Base-by-base conservation (phyloP, 108 stramenopile genomes). In the Mediolabrus comicus region DNA sequence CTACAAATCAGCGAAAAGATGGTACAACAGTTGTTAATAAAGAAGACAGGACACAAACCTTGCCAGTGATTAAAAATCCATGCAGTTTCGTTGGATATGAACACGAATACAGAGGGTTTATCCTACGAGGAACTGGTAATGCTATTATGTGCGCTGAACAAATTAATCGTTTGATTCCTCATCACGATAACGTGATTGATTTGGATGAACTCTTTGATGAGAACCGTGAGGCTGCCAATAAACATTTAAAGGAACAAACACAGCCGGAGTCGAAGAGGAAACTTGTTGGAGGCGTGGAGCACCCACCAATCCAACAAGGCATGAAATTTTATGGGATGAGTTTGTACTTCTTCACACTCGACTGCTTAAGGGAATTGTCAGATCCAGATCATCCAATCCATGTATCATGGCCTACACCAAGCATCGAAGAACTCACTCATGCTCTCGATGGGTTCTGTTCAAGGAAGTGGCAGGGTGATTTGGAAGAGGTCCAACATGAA, bases 301-400 rank as follows among this genome's bases (percentile, higher is more conserved):
- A 95, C 75, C 94, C 94, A 19, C 88, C 87, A 4, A 64, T 95
- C 16, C 70, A 83, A 2, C 92, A 92, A 33, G n/a, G n/a, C n/a
- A n/a, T n/a, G n/a, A 92, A 90, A 59, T 97, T 97, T 70, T 80
- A 91, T 62, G 96, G 92, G 60, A 97, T 97, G 94, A 89, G 87
- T 30, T 75, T 97, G 9, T 97, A 91, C 70, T 97, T 92, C 74
- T 97, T 92, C 62, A 79, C 96, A 14, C 73, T 95, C 51, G 96
- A 97, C 66, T 94, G 96, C 59, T 78, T 97, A 0, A 84, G 96
- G 6, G 90, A 88, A 53, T 69, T 96, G 4, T 84, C 86, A 7
- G 67, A 85, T 55, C 85, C 86, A 13, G 65, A 83, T 39, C 67
- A 84, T 33, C 77, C 85, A 10, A 89, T 84, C 13, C 84, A 90